Evolutionary conservation across 345 rosid genomes (phyloP).

Genomic region (Citrus sp.): DNA sequence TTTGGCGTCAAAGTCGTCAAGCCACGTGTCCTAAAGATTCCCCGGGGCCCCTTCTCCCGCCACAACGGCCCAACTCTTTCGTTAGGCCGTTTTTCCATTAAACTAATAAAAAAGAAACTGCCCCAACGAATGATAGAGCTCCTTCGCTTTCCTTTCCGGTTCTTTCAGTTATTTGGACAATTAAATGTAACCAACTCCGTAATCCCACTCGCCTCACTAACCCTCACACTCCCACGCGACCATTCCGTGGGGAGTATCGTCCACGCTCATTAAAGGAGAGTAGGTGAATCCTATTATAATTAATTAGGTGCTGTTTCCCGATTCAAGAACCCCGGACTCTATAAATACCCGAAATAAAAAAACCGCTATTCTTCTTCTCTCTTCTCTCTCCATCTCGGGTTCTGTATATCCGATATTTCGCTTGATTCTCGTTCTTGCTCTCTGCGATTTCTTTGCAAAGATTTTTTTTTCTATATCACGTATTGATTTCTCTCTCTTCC

Average conservation of each 20-base stretch:
- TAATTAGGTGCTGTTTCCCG: conserved; percentile 15
- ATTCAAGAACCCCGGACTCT: conserved; percentile 37
- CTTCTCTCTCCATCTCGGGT: neutral
- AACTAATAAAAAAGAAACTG: neutral
- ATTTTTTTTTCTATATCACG: too few species aligned
- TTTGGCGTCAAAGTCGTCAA: conserved; percentile 12
- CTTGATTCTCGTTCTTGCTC: conserved; percentile 33
- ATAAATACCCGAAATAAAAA: conserved; percentile 21
- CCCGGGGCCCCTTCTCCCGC: neutral
- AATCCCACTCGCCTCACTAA: neutral
- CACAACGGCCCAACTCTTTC: neutral
- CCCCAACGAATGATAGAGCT: neutral
- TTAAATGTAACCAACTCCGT: neutral
- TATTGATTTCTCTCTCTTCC: neutral
- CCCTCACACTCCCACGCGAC: neutral
- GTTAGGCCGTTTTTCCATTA: neutral
- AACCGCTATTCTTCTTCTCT: neutral
- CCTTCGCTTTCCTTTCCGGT: neutral
- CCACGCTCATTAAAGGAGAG: neutral
- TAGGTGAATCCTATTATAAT: neutral
- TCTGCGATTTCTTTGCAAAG: conserved; percentile 23
- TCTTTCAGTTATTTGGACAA: conserved; percentile 20
- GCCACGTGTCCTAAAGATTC: conserved; percentile 38
- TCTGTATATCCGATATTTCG: conserved; percentile 12
- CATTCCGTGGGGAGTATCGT: neutral